These are phyloP conservation scores for Kappamyces sp. DNA, from an alignment of 192 early-diverging fungal species.

Conservation along the genomic window DNA sequence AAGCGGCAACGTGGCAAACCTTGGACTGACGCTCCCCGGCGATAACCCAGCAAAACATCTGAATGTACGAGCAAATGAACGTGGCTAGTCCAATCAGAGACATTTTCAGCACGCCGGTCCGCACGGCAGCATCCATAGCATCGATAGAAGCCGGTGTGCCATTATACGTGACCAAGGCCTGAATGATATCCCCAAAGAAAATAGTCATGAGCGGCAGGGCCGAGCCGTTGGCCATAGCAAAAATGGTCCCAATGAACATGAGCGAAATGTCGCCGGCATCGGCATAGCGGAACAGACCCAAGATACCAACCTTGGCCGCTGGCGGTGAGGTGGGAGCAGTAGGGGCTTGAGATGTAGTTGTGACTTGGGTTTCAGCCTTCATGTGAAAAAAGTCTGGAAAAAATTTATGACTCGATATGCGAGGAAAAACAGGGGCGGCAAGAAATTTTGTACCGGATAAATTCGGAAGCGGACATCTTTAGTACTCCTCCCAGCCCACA, in stretches of 20 bases:
- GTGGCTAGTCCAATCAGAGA: conserved; percentile 23
- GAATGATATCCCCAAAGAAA: conserved; percentile 35
- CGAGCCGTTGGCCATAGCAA: conserved; percentile 23
- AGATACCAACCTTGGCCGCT: background rate
- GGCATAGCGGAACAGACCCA: conserved; percentile 23
- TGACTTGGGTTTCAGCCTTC: too few species aligned
- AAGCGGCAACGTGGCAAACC: background rate
- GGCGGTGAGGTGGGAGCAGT: too few species aligned
- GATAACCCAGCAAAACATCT: conserved; percentile 30
- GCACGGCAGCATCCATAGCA: conserved; percentile 14
- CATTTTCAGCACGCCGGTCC: conserved; percentile 22
- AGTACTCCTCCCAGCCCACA: conserved; percentile 80
- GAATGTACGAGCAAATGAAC: conserved; percentile 22
- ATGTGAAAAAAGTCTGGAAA: too few species aligned
- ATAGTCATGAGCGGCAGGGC: conserved; percentile 31
- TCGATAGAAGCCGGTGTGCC: conserved; percentile 14
- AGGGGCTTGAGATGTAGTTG: too few species aligned
- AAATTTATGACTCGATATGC: too few species aligned
- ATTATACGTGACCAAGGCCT: conserved; percentile 21
- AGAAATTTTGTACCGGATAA: too few species aligned
- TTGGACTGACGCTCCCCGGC: conserved; percentile 34
- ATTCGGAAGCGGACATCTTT: background rate
- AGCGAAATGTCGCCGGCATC: conserved; percentile 15
- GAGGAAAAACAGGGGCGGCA: too few species aligned
- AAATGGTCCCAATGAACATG: conserved; percentile 21